These are phyloP conservation scores for Cyberlindnera lachancei DNA, from an alignment of 805 yeast genomes.

Conservation along the genomic window DNA sequence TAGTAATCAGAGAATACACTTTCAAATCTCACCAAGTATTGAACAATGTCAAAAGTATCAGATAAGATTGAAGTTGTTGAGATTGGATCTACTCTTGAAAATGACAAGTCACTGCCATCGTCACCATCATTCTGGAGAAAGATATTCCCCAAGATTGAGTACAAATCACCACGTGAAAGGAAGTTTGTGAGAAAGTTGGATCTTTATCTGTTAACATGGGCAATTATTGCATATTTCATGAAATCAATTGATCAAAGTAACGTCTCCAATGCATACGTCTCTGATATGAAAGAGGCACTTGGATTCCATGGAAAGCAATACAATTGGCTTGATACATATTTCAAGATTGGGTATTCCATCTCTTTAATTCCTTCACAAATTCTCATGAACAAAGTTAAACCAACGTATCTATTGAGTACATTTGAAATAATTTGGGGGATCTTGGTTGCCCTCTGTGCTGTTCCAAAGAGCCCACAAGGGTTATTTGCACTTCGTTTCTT, in stretches of 20 bases:
- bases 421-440: constrained; percentile 66
- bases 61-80: too few species aligned
- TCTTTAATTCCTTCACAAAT: constrained; percentile 63
- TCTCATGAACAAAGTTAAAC: constrained; percentile 47
- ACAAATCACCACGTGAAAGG: constrained; percentile 4
- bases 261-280: constrained; percentile 57
- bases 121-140: constrained; percentile 4
- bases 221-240: constrained; percentile 38
- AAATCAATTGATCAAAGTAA: constrained; percentile 58
- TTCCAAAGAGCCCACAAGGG: constrained; percentile 22
- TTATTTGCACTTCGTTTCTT: constrained; percentile 59
- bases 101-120: too few species aligned
- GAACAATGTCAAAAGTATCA: too few species aligned
- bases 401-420: constrained; percentile 39
- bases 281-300: constrained; percentile 45
- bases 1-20: too few species aligned
- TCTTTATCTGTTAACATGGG: constrained; percentile 8
- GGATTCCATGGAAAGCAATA: constrained; percentile 33
- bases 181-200: constrained; percentile 9
- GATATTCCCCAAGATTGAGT: constrained; percentile 2
- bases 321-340: constrained; percentile 50
- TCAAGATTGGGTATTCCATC: constrained; percentile 53
- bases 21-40: too few species aligned
- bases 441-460: constrained; percentile 48
- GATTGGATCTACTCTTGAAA: too few species aligned